phyloP scores from a whole-genome alignment of 148 eudicot species.

The Heliosperma pusillum region DNA sequence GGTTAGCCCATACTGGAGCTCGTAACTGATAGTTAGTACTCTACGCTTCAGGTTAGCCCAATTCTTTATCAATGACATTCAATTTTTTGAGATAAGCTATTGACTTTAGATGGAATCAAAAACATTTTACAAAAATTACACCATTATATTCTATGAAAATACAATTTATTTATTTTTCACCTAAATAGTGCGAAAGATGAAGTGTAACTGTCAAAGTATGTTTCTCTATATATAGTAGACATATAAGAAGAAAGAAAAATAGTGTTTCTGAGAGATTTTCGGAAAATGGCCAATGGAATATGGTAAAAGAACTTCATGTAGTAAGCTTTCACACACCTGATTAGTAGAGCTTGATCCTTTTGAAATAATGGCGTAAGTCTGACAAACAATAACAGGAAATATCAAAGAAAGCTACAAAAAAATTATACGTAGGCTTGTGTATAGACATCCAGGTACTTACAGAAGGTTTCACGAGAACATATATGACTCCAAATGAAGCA shows the following conservation, averaged over 20 bases:
- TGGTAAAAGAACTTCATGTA: neutral
- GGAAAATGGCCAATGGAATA: neutral
- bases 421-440: neutral
- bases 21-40: neutral
- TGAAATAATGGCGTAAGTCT: constrained; percentile 83
- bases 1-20: neutral
- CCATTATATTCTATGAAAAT: too few species aligned
- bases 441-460: constrained; percentile 40
- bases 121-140: too few species aligned
- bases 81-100: too few species aligned
- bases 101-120: too few species aligned
- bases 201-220: too few species aligned
- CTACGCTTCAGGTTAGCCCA: too few species aligned
- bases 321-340: constrained; percentile 54
- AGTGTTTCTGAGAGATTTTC: neutral
- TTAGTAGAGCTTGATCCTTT: constrained; percentile 64
- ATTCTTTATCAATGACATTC: too few species aligned
- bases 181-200: too few species aligned
- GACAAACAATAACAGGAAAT: constrained; percentile 19
- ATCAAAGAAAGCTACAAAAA: neutral
- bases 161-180: too few species aligned
- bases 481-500: constrained; percentile 87
- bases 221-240: neutral
- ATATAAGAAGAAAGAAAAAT: too few species aligned
- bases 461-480: constrained; percentile 73